These are phyloP conservation scores for Yarrowia bubula DNA, from an alignment of 805 yeast genomes.

Conservation along the genomic window DNA sequence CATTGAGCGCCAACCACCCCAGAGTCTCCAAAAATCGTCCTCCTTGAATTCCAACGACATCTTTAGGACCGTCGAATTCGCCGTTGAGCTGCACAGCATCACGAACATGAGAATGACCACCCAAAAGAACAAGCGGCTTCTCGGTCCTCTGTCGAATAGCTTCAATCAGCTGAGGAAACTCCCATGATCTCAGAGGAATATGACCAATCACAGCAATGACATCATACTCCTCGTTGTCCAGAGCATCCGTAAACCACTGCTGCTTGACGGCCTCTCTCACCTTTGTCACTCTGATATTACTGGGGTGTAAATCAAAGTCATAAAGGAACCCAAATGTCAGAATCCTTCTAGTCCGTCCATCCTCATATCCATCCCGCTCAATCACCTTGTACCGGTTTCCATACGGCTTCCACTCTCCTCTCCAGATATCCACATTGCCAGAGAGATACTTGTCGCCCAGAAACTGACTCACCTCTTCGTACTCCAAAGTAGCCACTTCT, in stretches of 20 bases:
- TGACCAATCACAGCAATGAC: conserved; percentile 73
- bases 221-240: conserved; percentile 52
- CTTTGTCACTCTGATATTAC: conserved; percentile 62
- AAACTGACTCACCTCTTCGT: conserved; percentile 53
- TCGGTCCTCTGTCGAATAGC: conserved; percentile 61
- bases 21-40: conserved; percentile 91
- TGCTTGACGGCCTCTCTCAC: conserved; percentile 53
- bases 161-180: conserved; percentile 52
- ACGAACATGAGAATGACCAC: conserved; percentile 91
- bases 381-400: conserved; percentile 53
- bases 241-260: conserved; percentile 61
- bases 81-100: conserved; percentile 73
- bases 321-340: conserved; percentile 78
- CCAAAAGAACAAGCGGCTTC: conserved; percentile 76
- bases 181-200: conserved; percentile 56
- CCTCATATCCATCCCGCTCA: background rate
- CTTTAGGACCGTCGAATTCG: conserved; percentile 60
- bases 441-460: conserved; percentile 60
- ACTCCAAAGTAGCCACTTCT: conserved; percentile 65
- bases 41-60: conserved; percentile 69
- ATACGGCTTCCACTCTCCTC: conserved; percentile 54
- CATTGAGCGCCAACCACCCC: conserved; percentile 74
- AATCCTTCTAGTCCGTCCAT: conserved; percentile 41
- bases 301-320: conserved; percentile 63
- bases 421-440: conserved; percentile 42